These are phyloP conservation scores for Hypoxylon subgilvum DNA, from an alignment of 495 filamentous ascomycete genomes.

Conservation along the genomic window DNA sequence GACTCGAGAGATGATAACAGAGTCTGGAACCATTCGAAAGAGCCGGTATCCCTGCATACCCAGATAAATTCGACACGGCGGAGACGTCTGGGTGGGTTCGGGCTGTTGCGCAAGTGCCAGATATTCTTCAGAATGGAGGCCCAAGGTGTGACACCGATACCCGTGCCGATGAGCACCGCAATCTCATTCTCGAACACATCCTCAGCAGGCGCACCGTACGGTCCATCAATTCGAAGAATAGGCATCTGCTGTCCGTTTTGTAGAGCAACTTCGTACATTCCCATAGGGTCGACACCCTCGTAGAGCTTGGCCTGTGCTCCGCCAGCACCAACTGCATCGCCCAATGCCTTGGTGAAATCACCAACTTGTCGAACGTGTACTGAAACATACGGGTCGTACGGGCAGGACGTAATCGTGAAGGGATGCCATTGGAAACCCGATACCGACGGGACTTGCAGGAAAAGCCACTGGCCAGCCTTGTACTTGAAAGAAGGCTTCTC, in stretches of 20 bases:
- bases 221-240: constrained; percentile 84
- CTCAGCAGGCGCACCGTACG: constrained; percentile 95
- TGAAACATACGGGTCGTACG: constrained; percentile 90
- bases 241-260: constrained; percentile 93
- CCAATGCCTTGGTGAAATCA: constrained; percentile 88
- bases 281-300: constrained; percentile 87
- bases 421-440: constrained; percentile 95
- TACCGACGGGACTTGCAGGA: constrained; percentile 88
- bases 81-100: constrained; percentile 84
- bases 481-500: constrained; percentile 95
- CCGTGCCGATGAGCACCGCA: constrained; percentile 93
- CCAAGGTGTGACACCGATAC: constrained; percentile 98
- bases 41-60: constrained; percentile 94
- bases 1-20: constrained; percentile 90
- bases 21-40: constrained; percentile 98
- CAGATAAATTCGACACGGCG: constrained; percentile 98
- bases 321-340: constrained; percentile 91
- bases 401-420: constrained; percentile 99
- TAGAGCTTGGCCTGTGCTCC: constrained; percentile 81
- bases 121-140: constrained; percentile 98
- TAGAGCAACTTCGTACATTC: constrained; percentile 98
- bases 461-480: constrained; percentile 97
- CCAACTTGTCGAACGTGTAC: constrained; percentile 96
- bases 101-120: constrained; percentile 87
- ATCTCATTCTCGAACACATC: constrained; percentile 99